Evolutionary conservation across 1,139 yeast species (phyloP).

Genomic region (Geotrichum restrictum): DNA sequence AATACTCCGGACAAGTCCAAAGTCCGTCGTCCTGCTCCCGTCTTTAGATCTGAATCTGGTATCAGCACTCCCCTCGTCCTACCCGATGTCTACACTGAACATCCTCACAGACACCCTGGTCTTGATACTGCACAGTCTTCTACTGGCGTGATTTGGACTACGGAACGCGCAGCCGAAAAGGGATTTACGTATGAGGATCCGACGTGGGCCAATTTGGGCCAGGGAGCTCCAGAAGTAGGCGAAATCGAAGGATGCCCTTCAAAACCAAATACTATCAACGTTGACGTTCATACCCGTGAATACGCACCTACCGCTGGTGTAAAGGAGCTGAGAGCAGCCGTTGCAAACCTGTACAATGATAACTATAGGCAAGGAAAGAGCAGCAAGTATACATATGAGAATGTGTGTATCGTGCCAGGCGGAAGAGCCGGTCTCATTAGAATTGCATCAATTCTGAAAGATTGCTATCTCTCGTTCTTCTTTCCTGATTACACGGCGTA

Average conservation of each 20-base stretch:
- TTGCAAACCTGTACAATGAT: slow-evolving; percentile 57
- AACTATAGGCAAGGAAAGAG: slow-evolving; percentile 50
- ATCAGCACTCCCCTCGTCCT: slow-evolving; percentile 35
- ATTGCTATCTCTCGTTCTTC: slow-evolving; percentile 59
- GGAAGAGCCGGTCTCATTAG: slow-evolving; percentile 67
- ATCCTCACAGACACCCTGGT: slow-evolving; percentile 50
- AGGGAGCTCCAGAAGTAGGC: slow-evolving; percentile 70
- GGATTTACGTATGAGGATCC: slow-evolving; percentile 51
- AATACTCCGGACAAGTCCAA: slow-evolving; percentile 11
- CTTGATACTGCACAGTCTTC: slow-evolving; percentile 61
- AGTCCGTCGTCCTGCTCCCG: slow-evolving; percentile 4
- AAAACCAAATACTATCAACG: slow-evolving; percentile 51
- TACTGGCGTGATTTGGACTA: slow-evolving; percentile 68
- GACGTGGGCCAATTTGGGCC: slow-evolving; percentile 64
- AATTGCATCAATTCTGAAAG: slow-evolving; percentile 61
- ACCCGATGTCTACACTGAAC: slow-evolving; percentile 35
- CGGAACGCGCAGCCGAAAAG: slow-evolving; percentile 60
- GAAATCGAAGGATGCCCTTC: slow-evolving; percentile 60
- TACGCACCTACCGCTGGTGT: slow-evolving; percentile 67
- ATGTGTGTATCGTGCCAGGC: slow-evolving; percentile 66
- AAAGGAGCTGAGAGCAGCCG: slow-evolving; percentile 55
- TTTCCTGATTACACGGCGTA: slow-evolving; percentile 69
- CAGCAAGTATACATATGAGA: slow-evolving; percentile 58
- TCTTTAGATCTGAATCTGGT: slow-evolving; percentile 33
- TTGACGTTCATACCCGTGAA: slow-evolving; percentile 54